Evolutionary conservation across 768 basidiomycete species (phyloP), one percentile per base, ranked within the genome.

Genomic region (Coprinellus micaceus): DNA sequence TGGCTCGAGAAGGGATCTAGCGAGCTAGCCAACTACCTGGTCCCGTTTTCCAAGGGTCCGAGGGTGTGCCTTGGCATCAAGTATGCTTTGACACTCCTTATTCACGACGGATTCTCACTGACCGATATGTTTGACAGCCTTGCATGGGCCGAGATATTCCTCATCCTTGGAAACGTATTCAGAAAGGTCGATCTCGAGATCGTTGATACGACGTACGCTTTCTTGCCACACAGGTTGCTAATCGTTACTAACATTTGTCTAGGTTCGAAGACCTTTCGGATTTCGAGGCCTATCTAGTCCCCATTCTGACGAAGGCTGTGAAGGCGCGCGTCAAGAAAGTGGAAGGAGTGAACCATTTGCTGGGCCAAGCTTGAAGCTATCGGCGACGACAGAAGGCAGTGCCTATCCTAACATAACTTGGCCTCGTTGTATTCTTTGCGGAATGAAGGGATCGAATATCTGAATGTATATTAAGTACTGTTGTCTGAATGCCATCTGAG

Each of bases 51-150:
- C 19, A 77, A 73, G 60, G 78, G 77, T 0, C 75, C 76, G 7
- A 62, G 78, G n/a, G 73, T 71, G 46, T 79, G 78, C 54, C 56
- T 78, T 4, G 77, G 76, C 11, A 71, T 77, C 25, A 78, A 78
- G 75, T 78, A 44, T 28, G 75, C 41, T 54, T 21, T 33, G 22
- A n/a, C 41, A 33, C 41, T 43, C 12, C 41, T 29, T 48, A 51
- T 50, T 28, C 24, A 2, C 13, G 5, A 43, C 40, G 4, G 47
- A 40, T 25, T 13, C 50, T n/a, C 44, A 33, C 25, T 15, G 39
- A 50, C 17, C 19, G 49, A 41, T 2, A 28, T 41, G 25, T 10
- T 21, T 5, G 22, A 22, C 28, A 78, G 76, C 58, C 68, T 80
- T 17, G 78, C 72, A 9, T 77, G 74, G 71, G 73, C 73, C 45